Percentiles rank a stretch among this genome's conserved stretches.
These are phyloP conservation scores for Lecanoromycetidae sp. DNA, from an alignment of 2,329 filamentous ascomycete genomes.

Conservation along the genomic window DNA sequence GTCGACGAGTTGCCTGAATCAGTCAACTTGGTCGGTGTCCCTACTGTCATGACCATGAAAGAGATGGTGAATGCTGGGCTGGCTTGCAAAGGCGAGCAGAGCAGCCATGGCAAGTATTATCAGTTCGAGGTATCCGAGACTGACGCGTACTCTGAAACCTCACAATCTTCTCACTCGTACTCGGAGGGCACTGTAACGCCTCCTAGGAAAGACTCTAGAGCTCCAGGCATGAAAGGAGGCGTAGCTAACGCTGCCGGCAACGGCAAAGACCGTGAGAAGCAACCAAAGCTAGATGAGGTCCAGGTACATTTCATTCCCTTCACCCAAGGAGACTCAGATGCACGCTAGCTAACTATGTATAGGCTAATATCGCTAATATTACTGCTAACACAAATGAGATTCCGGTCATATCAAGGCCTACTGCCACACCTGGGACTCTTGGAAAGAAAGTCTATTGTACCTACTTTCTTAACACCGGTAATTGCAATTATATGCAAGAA, in stretches of 20 bases:
- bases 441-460: slow-evolving; percentile 68
- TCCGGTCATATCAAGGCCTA: background rate
- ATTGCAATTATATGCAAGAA: slow-evolving; percentile 73
- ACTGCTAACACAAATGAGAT: background rate
- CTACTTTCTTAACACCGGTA: slow-evolving; percentile 77
- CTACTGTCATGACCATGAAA: slow-evolving; percentile 26
- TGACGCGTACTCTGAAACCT: too few species aligned
- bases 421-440: slow-evolving; percentile 19
- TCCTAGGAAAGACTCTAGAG: background rate
- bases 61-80: slow-evolving; percentile 25
- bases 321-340: background rate
- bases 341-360: background rate
- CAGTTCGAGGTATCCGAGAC: too few species aligned
- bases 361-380: background rate
- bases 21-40: slow-evolving; percentile 28
- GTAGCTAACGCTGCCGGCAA: background rate
- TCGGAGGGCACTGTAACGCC: too few species aligned
- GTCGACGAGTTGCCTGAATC: slow-evolving; percentile 33
- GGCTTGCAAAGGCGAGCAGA: too few species aligned
- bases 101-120: too few species aligned
- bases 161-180: too few species aligned
- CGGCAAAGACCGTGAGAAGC: background rate
- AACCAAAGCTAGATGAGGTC: background rate
- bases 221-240: background rate
- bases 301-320: background rate